Evolutionary conservation across 768 basidiomycete species (phyloP).

Genomic region (Leccinum fibrillosum): DNA sequence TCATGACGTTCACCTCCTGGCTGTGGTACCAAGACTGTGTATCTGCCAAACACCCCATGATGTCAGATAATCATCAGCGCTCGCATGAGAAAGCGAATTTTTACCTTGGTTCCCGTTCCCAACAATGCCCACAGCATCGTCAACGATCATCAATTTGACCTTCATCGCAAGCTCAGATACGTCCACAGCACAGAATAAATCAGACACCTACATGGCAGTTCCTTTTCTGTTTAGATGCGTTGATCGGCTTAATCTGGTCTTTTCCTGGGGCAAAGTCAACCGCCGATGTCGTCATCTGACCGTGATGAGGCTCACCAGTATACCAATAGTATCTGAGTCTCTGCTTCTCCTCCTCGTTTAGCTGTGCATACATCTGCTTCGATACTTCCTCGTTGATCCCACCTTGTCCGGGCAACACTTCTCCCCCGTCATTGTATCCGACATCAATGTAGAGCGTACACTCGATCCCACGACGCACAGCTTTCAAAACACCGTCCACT

Average conservation of each 20-base stretch:
- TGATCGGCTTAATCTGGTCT: slow-evolving; percentile 62
- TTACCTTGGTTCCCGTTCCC: slow-evolving; percentile 69
- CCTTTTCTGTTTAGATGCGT: slow-evolving; percentile 62
- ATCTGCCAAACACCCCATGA: slow-evolving; percentile 30
- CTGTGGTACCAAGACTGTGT: slow-evolving; percentile 73
- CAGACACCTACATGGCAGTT: slow-evolving; percentile 56
- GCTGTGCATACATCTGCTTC: slow-evolving; percentile 50
- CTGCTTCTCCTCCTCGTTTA: slow-evolving; percentile 44
- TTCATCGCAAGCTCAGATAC: slow-evolving; percentile 1
- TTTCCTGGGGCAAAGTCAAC: slow-evolving; percentile 37
- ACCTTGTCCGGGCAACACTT: slow-evolving; percentile 63
- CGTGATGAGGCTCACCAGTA: slow-evolving; percentile 27
- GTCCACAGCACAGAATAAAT: neutral
- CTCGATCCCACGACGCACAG: slow-evolving; percentile 58
- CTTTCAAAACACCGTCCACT: slow-evolving; percentile 54
- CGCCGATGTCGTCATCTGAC: neutral
- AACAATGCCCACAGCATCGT: slow-evolving; percentile 59
- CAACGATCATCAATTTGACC: slow-evolving; percentile 68
- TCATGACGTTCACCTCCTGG: slow-evolving; percentile 65
- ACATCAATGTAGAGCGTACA: slow-evolving; percentile 61
- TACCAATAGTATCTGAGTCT: slow-evolving; percentile 56
- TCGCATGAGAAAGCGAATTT: neutral
- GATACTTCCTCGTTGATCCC: slow-evolving; percentile 73
- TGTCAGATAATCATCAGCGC: slow-evolving; percentile 2
- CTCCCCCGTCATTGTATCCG: slow-evolving; percentile 55